Evolutionary conservation across 768 basidiomycete species (phyloP).

Genomic region (Polyporus arcularius): DNA sequence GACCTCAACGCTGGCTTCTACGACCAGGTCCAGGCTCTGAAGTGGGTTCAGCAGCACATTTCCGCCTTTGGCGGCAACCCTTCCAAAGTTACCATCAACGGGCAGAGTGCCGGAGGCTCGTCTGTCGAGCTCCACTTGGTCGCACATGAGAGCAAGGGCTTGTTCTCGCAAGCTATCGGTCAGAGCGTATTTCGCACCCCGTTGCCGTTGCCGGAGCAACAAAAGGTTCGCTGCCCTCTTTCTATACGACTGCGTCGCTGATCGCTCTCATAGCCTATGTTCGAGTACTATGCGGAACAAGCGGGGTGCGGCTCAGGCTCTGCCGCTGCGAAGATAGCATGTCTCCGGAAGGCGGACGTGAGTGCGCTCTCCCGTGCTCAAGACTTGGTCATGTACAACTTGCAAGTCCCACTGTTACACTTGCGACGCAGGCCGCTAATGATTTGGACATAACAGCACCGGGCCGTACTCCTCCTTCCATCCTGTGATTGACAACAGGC

Average conservation of each 20-base stretch:
- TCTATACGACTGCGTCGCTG: not conserved
- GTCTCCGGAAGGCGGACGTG: slow-evolving; percentile 51
- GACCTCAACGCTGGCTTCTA: slow-evolving; percentile 56
- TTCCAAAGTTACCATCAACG: slow-evolving; percentile 49
- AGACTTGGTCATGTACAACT: slow-evolving; percentile 44
- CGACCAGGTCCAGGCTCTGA: slow-evolving; percentile 50
- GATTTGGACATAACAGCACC: slow-evolving; percentile 25
- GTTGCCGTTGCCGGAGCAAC: slow-evolving; percentile 51
- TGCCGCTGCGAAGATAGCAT: slow-evolving; percentile 40
- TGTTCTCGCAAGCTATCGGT: slow-evolving; percentile 59
- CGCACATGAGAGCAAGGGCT: slow-evolving; percentile 37
- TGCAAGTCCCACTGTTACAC: slow-evolving; percentile 37
- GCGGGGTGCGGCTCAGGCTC: slow-evolving; percentile 50
- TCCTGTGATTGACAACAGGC: slow-evolving; percentile 56
- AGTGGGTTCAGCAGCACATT: slow-evolving; percentile 42
- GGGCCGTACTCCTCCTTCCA: slow-evolving; percentile 50
- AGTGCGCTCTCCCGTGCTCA: slow-evolving; percentile 56
- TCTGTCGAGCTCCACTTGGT: slow-evolving; percentile 62
- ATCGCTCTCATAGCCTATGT: slow-evolving; percentile 42
- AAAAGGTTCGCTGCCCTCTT: slow-evolving; percentile 40
- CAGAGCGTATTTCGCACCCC: slow-evolving; percentile 62
- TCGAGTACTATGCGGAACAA: slow-evolving; percentile 48
- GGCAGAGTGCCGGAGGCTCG: slow-evolving; percentile 59
- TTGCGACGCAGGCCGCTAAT: not conserved
- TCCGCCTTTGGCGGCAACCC: slow-evolving; percentile 43